Percentiles rank a stretch among this genome's conserved stretches.
Evolutionary conservation across 1,139 yeast genomes (phyloP).

Genomic region (Saccharomyces pastorianus): DNA sequence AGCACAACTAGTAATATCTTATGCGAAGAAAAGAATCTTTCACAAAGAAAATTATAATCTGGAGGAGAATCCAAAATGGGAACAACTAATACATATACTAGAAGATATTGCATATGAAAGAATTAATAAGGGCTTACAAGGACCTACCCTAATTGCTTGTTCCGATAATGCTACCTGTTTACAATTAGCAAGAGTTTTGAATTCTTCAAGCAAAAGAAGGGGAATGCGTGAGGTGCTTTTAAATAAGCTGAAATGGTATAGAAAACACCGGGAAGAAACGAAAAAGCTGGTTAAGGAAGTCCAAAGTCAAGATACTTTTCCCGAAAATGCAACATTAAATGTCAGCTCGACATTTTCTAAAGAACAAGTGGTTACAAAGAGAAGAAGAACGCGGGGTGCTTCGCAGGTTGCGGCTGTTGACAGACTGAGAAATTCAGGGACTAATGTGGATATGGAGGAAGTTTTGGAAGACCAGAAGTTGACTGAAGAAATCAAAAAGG

Average conservation of each 20-base stretch:
- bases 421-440: slow-evolving; percentile 33
- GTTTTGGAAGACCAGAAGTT: slow-evolving; percentile 28
- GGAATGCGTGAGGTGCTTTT: slow-evolving; percentile 46
- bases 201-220: slow-evolving; percentile 15
- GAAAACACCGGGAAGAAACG: slow-evolving; percentile 44
- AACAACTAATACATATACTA: slow-evolving; percentile 57
- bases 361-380: slow-evolving; percentile 22
- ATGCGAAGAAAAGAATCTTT: slow-evolving; percentile 64
- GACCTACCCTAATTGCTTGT: slow-evolving; percentile 76
- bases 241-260: slow-evolving; percentile 43
- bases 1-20: slow-evolving; percentile 65
- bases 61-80: slow-evolving; percentile 91
- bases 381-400: slow-evolving; percentile 83
- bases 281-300: slow-evolving; percentile 29
- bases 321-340: slow-evolving; percentile 20
- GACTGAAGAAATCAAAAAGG: slow-evolving; percentile 17
- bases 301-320: slow-evolving; percentile 23
- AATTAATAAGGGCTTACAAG: slow-evolving; percentile 32
- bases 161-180: slow-evolving; percentile 43
- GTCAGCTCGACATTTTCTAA: slow-evolving; percentile 34
- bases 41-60: slow-evolving; percentile 38
- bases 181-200: slow-evolving; percentile 47
- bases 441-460: slow-evolving; percentile 36
- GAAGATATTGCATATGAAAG: slow-evolving; percentile 64
- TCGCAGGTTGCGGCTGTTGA: slow-evolving; percentile 49